Percentiles rank a stretch among this genome's conserved stretches.
These are phyloP conservation scores for Barbarea vulgaris DNA, from an alignment of 345 rosid species.

Conservation along the genomic window DNA sequence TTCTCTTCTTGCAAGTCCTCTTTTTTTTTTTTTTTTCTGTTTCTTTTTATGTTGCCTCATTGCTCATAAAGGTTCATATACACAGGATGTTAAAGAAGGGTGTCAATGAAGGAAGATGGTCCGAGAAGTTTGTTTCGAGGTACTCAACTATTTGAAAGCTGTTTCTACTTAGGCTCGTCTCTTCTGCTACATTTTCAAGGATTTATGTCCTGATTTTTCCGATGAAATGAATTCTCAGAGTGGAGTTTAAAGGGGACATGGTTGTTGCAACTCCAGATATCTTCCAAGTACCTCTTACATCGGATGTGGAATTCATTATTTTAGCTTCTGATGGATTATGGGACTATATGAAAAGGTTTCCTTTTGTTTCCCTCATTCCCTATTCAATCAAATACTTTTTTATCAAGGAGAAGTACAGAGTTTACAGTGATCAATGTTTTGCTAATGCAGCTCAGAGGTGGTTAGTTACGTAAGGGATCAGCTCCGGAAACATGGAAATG, in stretches of 20 bases:
- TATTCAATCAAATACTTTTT: neutral
- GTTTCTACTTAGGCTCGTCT: neutral
- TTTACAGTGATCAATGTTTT: conserved; percentile 22
- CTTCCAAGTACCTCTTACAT: conserved; percentile 61
- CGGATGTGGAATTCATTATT: conserved; percentile 78
- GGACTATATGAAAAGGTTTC: conserved; percentile 90
- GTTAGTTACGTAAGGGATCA: conserved; percentile 75
- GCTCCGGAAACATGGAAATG: conserved; percentile 86
- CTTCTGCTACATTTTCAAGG: neutral
- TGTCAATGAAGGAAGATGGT: conserved; percentile 79
- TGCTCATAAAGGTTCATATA: conserved; percentile 28
- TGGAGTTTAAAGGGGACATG: conserved; percentile 71
- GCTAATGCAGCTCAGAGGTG: conserved; percentile 68
- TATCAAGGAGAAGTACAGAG: neutral
- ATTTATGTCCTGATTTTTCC: neutral
- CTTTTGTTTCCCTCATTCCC: neutral
- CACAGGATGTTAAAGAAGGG: conserved; percentile 91
- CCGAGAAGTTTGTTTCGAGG: conserved; percentile 90
- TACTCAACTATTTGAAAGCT: conserved; percentile 32
- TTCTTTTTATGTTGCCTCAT: neutral
- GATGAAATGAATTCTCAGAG: conserved; percentile 43
- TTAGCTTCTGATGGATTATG: conserved; percentile 94
- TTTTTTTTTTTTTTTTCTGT: neutral
- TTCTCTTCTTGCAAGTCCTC: conserved; percentile 18
- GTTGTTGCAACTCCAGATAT: conserved; percentile 79